Evolutionary conservation across 2,329 filamentous ascomycete species (phyloP), one percentile per base, ranked within the genome.

Genomic region (Ceratocystis papillata): DNA sequence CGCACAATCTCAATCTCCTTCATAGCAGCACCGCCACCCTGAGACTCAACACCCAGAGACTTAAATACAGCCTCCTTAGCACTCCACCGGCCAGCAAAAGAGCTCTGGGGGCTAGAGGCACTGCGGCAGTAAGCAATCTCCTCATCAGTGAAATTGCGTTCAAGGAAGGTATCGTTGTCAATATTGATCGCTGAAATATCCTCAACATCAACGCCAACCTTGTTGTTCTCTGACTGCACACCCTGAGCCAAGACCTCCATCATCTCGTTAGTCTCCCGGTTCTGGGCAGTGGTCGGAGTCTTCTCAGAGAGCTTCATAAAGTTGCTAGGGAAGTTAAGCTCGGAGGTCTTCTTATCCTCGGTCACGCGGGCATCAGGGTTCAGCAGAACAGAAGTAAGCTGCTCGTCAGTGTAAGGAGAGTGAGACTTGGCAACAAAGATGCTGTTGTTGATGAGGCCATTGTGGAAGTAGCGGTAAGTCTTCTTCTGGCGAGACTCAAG

Each of bases 31-130:
- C 95, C 94, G 8, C 88, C 92, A 69, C 94, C 94, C 77, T 89
- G 87, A 76, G 92, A 88, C 71, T 83, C 79, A 12, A 97, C 92
- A 70, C 92, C 91, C 15, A 99, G 81, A 46, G 90, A 91, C 84
- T 99, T 99, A 83, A 99, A 99, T 0, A 99, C 92, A 33, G 94
- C 94, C 78, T 99, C 94, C 80, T 99, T 99, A 45, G 94, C 94
- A 72, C 88, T 93, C 94, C 94, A 99, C 71, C 91, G 86, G 62
- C 94, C 94, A 4, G 93, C 90, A 77, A 96, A 99, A 63, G 90
- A 95, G 70, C 92, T 89, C 74, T 90, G 90, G 1, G 91, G 89
- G 73, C 83, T 87, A 5, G 90, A 79, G 17, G 90, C 87, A 73
- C 87, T 85, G 69, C 82, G 81, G 80, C 95, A 99, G 79, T 99